These are phyloP conservation scores for Diaporthe destruens DNA, from an alignment of 2,329 filamentous ascomycete species.

Conservation along the genomic window DNA sequence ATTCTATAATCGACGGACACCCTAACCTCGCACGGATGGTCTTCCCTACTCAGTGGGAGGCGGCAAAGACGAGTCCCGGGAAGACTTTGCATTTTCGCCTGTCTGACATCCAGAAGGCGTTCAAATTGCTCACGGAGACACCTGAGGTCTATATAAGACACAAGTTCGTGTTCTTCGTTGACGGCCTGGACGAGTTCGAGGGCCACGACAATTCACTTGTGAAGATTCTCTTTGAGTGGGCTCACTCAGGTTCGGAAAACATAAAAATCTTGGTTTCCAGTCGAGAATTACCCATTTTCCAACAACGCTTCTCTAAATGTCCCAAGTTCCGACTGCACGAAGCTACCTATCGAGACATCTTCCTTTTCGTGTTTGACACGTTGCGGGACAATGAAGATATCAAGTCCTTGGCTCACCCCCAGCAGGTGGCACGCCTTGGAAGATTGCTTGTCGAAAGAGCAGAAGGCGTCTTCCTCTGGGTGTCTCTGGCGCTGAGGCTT, in stretches of 20 bases:
- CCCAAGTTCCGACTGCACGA: slow-evolving; percentile 25
- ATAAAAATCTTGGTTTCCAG: slow-evolving; percentile 31
- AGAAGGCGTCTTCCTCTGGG: slow-evolving; percentile 44
- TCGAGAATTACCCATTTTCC: slow-evolving; percentile 18
- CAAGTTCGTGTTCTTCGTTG: slow-evolving; percentile 44
- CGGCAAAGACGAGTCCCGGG: no score
- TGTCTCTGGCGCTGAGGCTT: slow-evolving; percentile 40
- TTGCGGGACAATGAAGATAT: slow-evolving; percentile 18
- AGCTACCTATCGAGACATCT: not conserved
- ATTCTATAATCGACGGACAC: slow-evolving; percentile 42
- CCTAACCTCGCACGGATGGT: slow-evolving; percentile 38
- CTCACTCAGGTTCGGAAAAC: not conserved
- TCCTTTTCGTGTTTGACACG: slow-evolving; percentile 11
- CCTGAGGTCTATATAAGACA: not conserved
- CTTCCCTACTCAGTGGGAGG: slow-evolving; percentile 42
- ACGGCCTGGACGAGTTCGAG: slow-evolving; percentile 43
- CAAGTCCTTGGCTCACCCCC: not conserved
- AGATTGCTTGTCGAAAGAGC: slow-evolving; percentile 33
- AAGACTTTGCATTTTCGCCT: not conserved
- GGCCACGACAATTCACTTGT: slow-evolving; percentile 36
- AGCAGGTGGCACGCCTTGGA: not conserved
- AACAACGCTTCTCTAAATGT: slow-evolving; percentile 7
- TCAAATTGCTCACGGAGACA: not conserved
- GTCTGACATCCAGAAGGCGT: slow-evolving; percentile 21
- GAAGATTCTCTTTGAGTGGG: slow-evolving; percentile 37